phyloP scores from a whole-genome alignment of 306 rosid genomes.

The Geum urbanum region DNA sequence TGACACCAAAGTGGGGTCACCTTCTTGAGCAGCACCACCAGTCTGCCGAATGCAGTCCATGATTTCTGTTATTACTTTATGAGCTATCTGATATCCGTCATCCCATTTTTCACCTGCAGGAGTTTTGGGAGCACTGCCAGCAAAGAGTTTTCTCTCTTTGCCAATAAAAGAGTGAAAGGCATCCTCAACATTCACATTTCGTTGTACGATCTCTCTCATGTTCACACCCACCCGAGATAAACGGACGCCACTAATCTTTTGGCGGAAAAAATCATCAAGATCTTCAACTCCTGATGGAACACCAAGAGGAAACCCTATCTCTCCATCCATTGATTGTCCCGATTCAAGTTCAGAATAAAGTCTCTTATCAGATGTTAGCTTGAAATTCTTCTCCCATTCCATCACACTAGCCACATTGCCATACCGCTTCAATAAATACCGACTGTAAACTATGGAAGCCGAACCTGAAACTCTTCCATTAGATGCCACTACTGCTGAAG shows the following conservation, averaged over 20 bases:
- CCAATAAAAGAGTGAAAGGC: slow-evolving; percentile 50
- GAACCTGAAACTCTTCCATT: slow-evolving; percentile 80
- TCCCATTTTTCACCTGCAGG: slow-evolving; percentile 74
- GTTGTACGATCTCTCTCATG: slow-evolving; percentile 90
- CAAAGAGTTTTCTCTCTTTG: slow-evolving; percentile 68
- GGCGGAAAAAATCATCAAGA: slow-evolving; percentile 89
- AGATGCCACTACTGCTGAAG: slow-evolving; percentile 56
- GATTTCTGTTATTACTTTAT: slow-evolving; percentile 57
- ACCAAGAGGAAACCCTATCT: slow-evolving; percentile 70
- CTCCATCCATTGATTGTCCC: slow-evolving; percentile 70
- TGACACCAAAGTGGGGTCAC: slow-evolving; percentile 89
- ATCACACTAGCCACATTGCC: slow-evolving; percentile 59
- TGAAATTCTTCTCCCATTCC: slow-evolving; percentile 86
- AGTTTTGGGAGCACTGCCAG: slow-evolving; percentile 55
- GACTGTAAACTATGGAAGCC: slow-evolving; percentile 53
- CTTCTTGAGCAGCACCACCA: slow-evolving; percentile 99
- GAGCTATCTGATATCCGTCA: slow-evolving; percentile 78
- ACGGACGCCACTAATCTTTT: slow-evolving; percentile 77
- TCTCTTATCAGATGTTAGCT: slow-evolving; percentile 63
- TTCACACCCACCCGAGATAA: slow-evolving; percentile 64
- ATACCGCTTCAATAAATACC: slow-evolving; percentile 65
- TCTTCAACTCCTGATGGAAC: slow-evolving; percentile 90
- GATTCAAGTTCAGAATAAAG: slow-evolving; percentile 76
- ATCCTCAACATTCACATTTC: slow-evolving; percentile 61
- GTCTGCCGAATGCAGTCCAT: slow-evolving; percentile 92